Evolutionary conservation across 1,284 basidiomycete genomes (phyloP), one percentile per base, ranked within the genome.

Genomic region (Ustilago xerochloae): DNA sequence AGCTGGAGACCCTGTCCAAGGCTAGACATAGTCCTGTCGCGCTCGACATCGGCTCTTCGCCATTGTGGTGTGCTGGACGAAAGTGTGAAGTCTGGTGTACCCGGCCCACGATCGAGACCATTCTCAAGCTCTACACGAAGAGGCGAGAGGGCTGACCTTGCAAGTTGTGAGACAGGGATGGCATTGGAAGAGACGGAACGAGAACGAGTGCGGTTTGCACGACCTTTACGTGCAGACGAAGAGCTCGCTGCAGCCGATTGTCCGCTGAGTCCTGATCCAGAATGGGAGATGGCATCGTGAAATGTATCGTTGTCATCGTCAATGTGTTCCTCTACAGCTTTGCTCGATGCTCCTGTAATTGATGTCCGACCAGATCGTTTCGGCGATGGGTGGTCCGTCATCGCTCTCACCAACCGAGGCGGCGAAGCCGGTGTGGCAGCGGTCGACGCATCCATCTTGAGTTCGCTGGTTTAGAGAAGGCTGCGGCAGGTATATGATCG

Each of bases 81-180:
- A 1, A 72, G 60, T 4, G 69, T 71, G 35, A 68, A 78, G 50
- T 78, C 77, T 3, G 77, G 77, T 2, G 77, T 78, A 16, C 70
- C 77, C 1, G 77, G 69, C 3, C 77, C 74, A 13, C 77, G 59
- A 45, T 74, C 66, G 45, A 57, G 61, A 0, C 35, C 58, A 12
- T 65, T 59, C 5, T 56, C 46, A 12, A 58, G 48, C 16, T 58
- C 53, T 16, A 39, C 24, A 6, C 39, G 51, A 10, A 69, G 51
- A n/a, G 62, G 49, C 6, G 65, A 54, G 20, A 67, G 62, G 4
- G 58, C 30, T 24, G 65, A 48, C 35, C 55, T 53, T 7, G 61
- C 45, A 2, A 70, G 39, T 18, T 70, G 66, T 8, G 67, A 54
- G 35, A 70, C 55, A 4, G 66, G 66, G 4, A 75, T 36, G 22